Evolutionary conservation across 768 basidiomycete species (phyloP), one percentile per base, ranked within the genome.

Genomic region (Cubamyces lactineus): DNA sequence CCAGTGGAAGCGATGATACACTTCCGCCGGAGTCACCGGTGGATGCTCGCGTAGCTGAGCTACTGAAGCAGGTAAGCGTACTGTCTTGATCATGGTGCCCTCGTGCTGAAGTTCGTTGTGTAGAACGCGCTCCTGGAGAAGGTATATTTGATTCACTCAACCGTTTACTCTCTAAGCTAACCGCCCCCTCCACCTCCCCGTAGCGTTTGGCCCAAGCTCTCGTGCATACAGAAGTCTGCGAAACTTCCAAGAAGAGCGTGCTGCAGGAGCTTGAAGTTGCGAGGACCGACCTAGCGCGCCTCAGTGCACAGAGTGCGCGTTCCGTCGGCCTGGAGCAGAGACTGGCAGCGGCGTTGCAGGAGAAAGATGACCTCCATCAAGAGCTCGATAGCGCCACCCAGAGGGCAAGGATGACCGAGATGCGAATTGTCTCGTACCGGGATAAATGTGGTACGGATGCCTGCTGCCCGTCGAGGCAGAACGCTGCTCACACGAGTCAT

Each of bases 281-380:
- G 17, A 84, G 86, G 61, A 77, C 79, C 19, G 81, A 83, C 19
- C 84, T 94, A 52, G 82, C 85, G 17, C 85, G 88, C 34, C 74
- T 94, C 49, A 86, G 84, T 16, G 81, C 84, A 15, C 86, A 89
- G 67, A 82, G 88, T 56, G 89, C 86, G 34, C 85, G 87, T 51
- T 83, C 88, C 16, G 78, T 86, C 16, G 89, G 89, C 15, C 84
- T 86, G 80, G 88, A 94, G 67, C 78, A 83, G 9, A 84, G 84
- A 12, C 73, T 95, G 30, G 81, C 82, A 13, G 74, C 79, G 13
- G 83, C 84, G n/a, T 76, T 86, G 54, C 87, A 87, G 69, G 90
- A 94, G 73, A 84, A 84, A 67, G 92, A 94, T 42, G 94, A 96
- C 71, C 81, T 91, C 74, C 87, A 84, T 62, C 92, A 94, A 73